Base-by-base conservation (phyloP, 1,284 basidiomycete species). In the Dichomitus squalens region DNA sequence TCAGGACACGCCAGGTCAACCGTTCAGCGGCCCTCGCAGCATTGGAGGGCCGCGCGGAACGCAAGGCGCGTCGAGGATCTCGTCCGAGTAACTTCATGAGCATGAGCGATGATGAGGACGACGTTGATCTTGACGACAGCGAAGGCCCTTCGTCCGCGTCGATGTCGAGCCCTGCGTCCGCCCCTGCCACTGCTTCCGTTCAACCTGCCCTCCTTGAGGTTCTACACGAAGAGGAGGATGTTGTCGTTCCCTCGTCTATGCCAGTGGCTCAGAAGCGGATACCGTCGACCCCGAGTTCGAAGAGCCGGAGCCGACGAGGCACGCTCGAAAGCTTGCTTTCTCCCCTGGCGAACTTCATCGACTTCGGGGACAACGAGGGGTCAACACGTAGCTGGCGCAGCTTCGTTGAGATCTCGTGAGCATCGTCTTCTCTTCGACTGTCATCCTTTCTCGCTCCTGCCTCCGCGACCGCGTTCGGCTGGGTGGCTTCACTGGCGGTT, bases 81-180 rank as follows among this genome's bases (percentile, higher is more conserved):
- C 56, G 73, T 50, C 63, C 69, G 59, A 72, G 75, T 27, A 84
- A 86, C 69, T 88, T 87, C 64, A 88, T 88, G 82, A 83, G 75
- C 73, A 79, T 86, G 76, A 80, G 76, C 58, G 85, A 86, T 57
- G 84, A 86, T 63, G 84, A 85, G 36, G 82, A 81, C 39, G 80
- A 79, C 0, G 73, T 71, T 23, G 66, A 64, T 12, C 48, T 56
- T 3, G 58, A 53, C n/a, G 62, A 60, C 18, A 29, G 7, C 1
- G 55, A 58, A 16, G 44, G 49, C n/a, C 44, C 47, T 20, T n/a
- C 55, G 7, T 27, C 35, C 20, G 38, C 48, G 6, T 20, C 53
- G 2, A 11, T 43, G 12, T 49, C 41, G 8, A 41, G 39, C 7
- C 38, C 44, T 8, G 4, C 36, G 18, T 27, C 57, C 14, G 47